phyloP scores from a whole-genome alignment of 164 flowering plant species.

The Chimonanthus praecox region DNA sequence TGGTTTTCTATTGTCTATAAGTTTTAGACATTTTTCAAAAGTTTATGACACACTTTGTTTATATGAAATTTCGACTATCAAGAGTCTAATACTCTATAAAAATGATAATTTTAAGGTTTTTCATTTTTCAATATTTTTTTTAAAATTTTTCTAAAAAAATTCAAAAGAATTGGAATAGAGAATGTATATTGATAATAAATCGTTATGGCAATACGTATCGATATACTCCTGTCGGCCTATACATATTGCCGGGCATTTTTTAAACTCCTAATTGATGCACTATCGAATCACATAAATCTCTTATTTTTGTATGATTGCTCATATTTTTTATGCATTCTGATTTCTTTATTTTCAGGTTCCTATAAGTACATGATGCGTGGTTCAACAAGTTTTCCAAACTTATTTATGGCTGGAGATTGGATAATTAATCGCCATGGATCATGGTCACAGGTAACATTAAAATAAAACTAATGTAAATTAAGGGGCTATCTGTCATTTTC shows the following conservation, averaged over 20 bases:
- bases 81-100: too few species aligned
- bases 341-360: slow-evolving; percentile 33
- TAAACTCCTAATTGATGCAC: background rate
- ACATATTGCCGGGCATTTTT: too few species aligned
- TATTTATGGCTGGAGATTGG: slow-evolving; percentile 76
- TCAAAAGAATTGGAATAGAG: background rate
- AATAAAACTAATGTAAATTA: background rate
- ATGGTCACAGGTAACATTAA: slow-evolving; percentile 48
- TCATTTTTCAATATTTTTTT: too few species aligned
- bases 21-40: too few species aligned
- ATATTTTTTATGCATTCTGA: too few species aligned
- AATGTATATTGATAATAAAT: too few species aligned
- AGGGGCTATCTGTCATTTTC: background rate
- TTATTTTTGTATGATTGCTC: background rate
- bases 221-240: too few species aligned
- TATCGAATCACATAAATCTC: background rate
- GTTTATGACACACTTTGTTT: background rate
- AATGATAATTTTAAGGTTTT: too few species aligned
- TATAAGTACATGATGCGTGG: slow-evolving; percentile 67
- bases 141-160: too few species aligned
- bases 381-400: slow-evolving; percentile 51
- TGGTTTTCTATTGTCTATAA: too few species aligned
- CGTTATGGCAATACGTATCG: too few species aligned
- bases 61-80: background rate
- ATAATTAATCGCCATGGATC: slow-evolving; percentile 63